Evolutionary conservation across 2,329 filamentous ascomycete species (phyloP).

Genomic region (Monosporascus sp.): DNA sequence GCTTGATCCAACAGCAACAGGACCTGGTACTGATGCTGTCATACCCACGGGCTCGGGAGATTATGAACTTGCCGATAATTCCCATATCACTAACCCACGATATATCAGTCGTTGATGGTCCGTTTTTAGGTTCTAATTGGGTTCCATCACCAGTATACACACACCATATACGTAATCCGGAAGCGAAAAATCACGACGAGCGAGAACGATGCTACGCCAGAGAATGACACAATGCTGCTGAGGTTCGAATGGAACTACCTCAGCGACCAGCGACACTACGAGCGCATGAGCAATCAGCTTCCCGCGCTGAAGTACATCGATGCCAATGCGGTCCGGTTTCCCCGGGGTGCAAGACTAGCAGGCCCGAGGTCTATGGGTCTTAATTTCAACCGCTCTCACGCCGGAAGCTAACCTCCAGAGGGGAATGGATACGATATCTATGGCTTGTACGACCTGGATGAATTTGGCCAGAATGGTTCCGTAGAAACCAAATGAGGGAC

Average conservation of each 20-base stretch:
- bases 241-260: slow-evolving; percentile 70
- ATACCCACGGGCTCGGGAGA: neutral
- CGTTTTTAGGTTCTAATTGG: neutral
- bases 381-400: neutral
- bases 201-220: slow-evolving; percentile 15
- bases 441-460: slow-evolving; percentile 65
- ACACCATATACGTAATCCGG: neutral
- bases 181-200: slow-evolving; percentile 7
- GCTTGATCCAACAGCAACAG: too few species aligned
- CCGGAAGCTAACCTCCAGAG: slow-evolving; percentile 18
- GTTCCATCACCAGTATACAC: neutral
- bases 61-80: neutral
- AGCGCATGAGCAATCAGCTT: slow-evolving; percentile 46
- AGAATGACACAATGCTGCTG: slow-evolving; percentile 41
- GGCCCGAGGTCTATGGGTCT: too few species aligned
- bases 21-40: neutral
- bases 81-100: neutral
- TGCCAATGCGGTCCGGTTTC: slow-evolving; percentile 61
- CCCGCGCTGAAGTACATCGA: slow-evolving; percentile 53
- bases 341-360: slow-evolving; percentile 20
- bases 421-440: slow-evolving; percentile 68
- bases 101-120: neutral
- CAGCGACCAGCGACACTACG: slow-evolving; percentile 55
- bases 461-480: slow-evolving; percentile 66
- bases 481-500: slow-evolving; percentile 64